These are phyloP conservation scores for Candida pseudofarinosa DNA, from an alignment of 805 yeast species.

Conservation along the genomic window DNA sequence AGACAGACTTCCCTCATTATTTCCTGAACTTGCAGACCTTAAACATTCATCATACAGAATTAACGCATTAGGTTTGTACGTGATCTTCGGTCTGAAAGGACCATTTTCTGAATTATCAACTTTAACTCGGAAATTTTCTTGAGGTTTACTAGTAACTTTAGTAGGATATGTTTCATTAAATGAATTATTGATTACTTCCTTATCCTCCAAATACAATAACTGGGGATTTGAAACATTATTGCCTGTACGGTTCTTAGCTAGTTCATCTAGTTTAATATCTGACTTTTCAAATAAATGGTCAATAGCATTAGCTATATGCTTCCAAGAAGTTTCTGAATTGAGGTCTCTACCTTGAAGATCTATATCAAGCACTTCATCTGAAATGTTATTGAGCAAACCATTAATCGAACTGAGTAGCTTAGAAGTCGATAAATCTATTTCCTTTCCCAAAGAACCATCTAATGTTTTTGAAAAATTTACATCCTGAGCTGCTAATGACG, in stretches of 20 bases:
- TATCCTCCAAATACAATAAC: slow-evolving; percentile 51
- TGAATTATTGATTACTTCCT: not conserved
- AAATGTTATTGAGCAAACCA: slow-evolving; percentile 2
- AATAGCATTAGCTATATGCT: slow-evolving; percentile 52
- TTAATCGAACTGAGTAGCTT: not conserved
- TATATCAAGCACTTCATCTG: slow-evolving; percentile 22
- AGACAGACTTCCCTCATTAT: slow-evolving; percentile 44
- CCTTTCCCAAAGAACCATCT: slow-evolving; percentile 44
- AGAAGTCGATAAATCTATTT: slow-evolving; percentile 25
- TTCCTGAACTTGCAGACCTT: slow-evolving; percentile 39
- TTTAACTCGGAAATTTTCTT: slow-evolving; percentile 49
- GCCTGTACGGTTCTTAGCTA: slow-evolving; percentile 8
- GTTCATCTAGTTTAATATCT: slow-evolving; percentile 61
- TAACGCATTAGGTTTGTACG: slow-evolving; percentile 68
- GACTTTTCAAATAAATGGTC: slow-evolving; percentile 74
- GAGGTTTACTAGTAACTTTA: slow-evolving; percentile 60
- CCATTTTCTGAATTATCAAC: slow-evolving; percentile 64
- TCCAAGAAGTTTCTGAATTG: slow-evolving; percentile 50
- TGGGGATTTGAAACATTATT: slow-evolving; percentile 7
- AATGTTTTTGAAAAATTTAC: slow-evolving; percentile 68
- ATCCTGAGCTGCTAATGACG: slow-evolving; percentile 74
- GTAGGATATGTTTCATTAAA: slow-evolving; percentile 8
- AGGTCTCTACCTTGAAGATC: slow-evolving; percentile 42
- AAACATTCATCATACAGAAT: slow-evolving; percentile 52
- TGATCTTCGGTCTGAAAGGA: slow-evolving; percentile 77